Evolutionary conservation across 768 basidiomycete species (phyloP).

Genomic region (Xanthoconium stramineum): DNA sequence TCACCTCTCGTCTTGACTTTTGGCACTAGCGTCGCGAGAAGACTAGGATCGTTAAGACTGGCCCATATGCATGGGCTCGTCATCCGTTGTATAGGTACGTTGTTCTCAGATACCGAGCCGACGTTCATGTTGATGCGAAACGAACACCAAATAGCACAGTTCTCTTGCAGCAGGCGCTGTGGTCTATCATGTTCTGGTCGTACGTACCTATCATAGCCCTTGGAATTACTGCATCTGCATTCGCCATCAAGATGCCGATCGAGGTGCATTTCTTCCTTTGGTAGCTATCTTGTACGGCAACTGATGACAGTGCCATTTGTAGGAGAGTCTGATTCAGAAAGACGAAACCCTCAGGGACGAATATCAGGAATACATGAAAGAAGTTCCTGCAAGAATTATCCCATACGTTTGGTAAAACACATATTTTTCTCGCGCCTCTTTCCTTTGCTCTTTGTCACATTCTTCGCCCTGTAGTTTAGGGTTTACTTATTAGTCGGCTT

Average conservation of each 20-base stretch:
- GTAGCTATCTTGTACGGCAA: too few relatives aligned
- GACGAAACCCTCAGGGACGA: conserved; percentile 20
- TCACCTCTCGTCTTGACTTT: background rate
- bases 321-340: conserved; percentile 30
- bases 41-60: conserved; percentile 28
- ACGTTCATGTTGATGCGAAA: background rate
- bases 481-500: too few relatives aligned
- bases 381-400: conserved; percentile 15
- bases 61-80: conserved; percentile 34
- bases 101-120: background rate
- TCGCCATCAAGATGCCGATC: conserved; percentile 33
- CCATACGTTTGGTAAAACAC: too few relatives aligned
- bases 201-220: conserved; percentile 25
- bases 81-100: conserved; percentile 32
- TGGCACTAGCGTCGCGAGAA: conserved; percentile 26
- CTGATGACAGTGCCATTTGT: background rate
- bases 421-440: too few relatives aligned
- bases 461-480: too few relatives aligned
- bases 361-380: conserved; percentile 27
- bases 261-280: conserved; percentile 17
- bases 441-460: too few relatives aligned
- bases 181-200: conserved; percentile 32
- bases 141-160: conserved; percentile 4
- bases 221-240: conserved; percentile 14
- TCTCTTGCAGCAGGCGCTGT: conserved; percentile 15